Conservation (phyloP, 306 rosid species). For the Quillaja saponaria region DNA sequence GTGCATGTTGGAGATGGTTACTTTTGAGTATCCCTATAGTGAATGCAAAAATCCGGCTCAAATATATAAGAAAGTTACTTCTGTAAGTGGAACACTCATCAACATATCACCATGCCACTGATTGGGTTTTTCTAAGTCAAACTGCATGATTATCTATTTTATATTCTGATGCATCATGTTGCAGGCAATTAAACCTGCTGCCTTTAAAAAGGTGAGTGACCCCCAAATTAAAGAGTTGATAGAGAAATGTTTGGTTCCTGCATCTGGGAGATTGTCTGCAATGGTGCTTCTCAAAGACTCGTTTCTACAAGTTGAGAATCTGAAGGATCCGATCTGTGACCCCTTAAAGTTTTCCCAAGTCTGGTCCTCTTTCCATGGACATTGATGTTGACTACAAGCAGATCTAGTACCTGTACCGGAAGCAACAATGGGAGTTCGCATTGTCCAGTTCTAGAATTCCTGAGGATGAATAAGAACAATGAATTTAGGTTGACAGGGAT, state of each 20-base stretch:
- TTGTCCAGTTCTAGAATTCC: slow-evolving; percentile 56
- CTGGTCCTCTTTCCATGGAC: slow-evolving; percentile 65
- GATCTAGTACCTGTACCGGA: slow-evolving; percentile 43
- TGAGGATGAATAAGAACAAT: slow-evolving; percentile 53
- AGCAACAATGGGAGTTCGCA: slow-evolving; percentile 46
- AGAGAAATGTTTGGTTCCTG: slow-evolving; percentile 85
- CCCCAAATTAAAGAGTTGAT: slow-evolving; percentile 64
- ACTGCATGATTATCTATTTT: slow-evolving; percentile 16
- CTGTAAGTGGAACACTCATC: slow-evolving; percentile 51
- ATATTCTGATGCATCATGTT: slow-evolving; percentile 32
- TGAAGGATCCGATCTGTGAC: slow-evolving; percentile 51
- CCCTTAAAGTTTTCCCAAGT: slow-evolving; percentile 40
- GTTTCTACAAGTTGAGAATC: slow-evolving; percentile 69
- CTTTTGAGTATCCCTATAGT: slow-evolving; percentile 83
- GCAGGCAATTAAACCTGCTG: slow-evolving; percentile 89
- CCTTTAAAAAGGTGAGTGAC: slow-evolving; percentile 70
- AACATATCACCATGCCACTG: slow-evolving; percentile 15
- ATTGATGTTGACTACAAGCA: slow-evolving; percentile 63
- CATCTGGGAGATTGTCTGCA: slow-evolving; percentile 71
- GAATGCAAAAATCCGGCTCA: slow-evolving; percentile 97
- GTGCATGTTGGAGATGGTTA: slow-evolving; percentile 95
- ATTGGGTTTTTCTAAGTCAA: slow-evolving; percentile 16
- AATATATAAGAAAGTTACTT: slow-evolving; percentile 82
- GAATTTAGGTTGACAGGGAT: slow-evolving; percentile 70
- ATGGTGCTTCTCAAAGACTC: slow-evolving; percentile 82